A percentile compares a stretch with the other conserved stretches of the same genome.
These are phyloP conservation scores for Stagonosporopsis cucurbitacearum DNA, from an alignment of 2,329 filamentous ascomycete genomes.

Conservation along the genomic window DNA sequence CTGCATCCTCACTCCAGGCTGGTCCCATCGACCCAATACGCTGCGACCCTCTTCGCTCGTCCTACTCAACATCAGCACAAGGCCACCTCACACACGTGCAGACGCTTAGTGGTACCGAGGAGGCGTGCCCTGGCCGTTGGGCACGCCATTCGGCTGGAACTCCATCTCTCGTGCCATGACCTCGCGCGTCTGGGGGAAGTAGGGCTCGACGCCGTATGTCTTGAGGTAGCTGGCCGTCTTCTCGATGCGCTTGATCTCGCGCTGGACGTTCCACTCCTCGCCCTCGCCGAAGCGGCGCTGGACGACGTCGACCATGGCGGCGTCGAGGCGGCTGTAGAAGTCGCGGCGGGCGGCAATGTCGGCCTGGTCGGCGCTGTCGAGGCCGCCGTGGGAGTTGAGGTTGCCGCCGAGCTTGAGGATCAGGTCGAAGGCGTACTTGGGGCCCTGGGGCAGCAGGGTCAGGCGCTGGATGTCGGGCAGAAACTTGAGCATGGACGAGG, in stretches of 20 bases:
- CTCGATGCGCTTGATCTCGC: slow-evolving; percentile 63
- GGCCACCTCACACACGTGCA: slow-evolving; percentile 18
- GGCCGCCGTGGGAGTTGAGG: slow-evolving; percentile 61
- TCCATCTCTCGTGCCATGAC: slow-evolving; percentile 55
- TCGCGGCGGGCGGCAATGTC: slow-evolving; percentile 57
- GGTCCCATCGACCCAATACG: background rate
- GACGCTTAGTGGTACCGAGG: slow-evolving; percentile 45
- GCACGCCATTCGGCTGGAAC: slow-evolving; percentile 37
- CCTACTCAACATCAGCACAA: slow-evolving; percentile 21
- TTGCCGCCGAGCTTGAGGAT: slow-evolving; percentile 63
- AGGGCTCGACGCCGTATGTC: slow-evolving; percentile 61
- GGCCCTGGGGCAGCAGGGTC: slow-evolving; percentile 55
- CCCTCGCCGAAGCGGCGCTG: slow-evolving; percentile 58
- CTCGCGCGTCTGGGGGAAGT: slow-evolving; percentile 60
- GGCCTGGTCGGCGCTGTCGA: slow-evolving; percentile 56
- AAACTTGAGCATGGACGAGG: slow-evolving; percentile 62
- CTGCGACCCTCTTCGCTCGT: background rate
- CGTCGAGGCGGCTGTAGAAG: slow-evolving; percentile 58
- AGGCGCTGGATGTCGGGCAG: slow-evolving; percentile 61
- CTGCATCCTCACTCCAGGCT: too few species aligned
- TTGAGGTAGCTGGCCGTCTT: slow-evolving; percentile 61
- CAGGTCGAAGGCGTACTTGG: slow-evolving; percentile 60
- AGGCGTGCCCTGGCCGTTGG: slow-evolving; percentile 40
- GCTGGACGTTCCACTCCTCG: slow-evolving; percentile 59
- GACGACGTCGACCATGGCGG: slow-evolving; percentile 61